These are phyloP conservation scores for Pilasporangium apinafurcum DNA, from an alignment of 352 stramenopile species.

Conservation along the genomic window DNA sequence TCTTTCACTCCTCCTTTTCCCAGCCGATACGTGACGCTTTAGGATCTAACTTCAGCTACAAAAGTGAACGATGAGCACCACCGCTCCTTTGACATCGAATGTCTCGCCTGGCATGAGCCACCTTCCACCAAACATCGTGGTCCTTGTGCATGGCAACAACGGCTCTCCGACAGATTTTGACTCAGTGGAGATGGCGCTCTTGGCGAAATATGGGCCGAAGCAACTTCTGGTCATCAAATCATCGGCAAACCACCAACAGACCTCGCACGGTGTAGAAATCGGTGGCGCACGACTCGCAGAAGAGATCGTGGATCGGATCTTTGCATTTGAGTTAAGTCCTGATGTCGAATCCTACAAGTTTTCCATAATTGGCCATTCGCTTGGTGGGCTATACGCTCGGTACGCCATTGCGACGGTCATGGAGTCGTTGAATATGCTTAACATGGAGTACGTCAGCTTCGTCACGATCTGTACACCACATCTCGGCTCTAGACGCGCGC, in stretches of 20 bases:
- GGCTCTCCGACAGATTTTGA: conserved; percentile 70
- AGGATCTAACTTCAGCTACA: too few relatives aligned
- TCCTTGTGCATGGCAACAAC: conserved; percentile 83
- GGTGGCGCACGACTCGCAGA: conserved; percentile 56
- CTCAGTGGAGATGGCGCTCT: conserved; percentile 32
- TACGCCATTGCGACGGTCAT: conserved; percentile 62
- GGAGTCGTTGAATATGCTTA: conserved; percentile 38
- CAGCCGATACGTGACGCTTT: too few relatives aligned
- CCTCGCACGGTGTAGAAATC: conserved; percentile 57
- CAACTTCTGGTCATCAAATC: conserved; percentile 72
- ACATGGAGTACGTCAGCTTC: conserved; percentile 70
- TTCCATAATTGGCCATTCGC: conserved; percentile 66
- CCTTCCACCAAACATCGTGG: conserved; percentile 63
- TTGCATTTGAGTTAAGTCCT: conserved; percentile 53
- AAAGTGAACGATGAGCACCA: too few relatives aligned
- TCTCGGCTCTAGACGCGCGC: conserved; percentile 60
- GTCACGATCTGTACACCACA: conserved; percentile 78
- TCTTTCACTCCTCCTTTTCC: too few relatives aligned
- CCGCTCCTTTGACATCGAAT: not conserved
- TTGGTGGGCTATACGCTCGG: conserved; percentile 69
- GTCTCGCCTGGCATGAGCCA: not conserved
- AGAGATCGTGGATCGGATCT: conserved; percentile 52
- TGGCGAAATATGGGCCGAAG: conserved; percentile 28
- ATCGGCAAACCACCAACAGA: conserved; percentile 46
- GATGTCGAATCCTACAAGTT: conserved; percentile 49